Base-by-base conservation (phyloP, 1,139 yeast species). In the Suhomyces maxii region DNA sequence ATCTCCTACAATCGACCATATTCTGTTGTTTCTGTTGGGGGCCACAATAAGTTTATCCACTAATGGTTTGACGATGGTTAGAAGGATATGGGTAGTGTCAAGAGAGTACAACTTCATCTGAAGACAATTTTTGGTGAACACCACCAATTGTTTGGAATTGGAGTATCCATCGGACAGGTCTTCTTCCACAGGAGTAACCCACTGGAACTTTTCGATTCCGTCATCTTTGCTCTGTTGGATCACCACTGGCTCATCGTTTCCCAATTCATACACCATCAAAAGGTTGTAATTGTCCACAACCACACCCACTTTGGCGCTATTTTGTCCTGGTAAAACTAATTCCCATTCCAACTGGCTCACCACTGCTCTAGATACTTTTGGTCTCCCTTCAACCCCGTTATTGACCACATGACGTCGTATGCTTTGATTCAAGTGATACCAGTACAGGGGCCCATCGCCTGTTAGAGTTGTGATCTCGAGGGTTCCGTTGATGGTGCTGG, bases 101-200 rank as follows among this genome's bases (percentile, higher is more conserved):
- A 74, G 53, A 1, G 77, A 72, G 51, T 70, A 74, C 8, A 73
- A 53, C 44, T 67, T 68, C 18, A 65, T 65, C 32, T 63, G 63
- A 3, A 74, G 57, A 26, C 55, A 47, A 32, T 56, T 47, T 39
- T 56, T 58, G 9, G 76, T 61, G 51, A 63, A 73, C 1, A 73
- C 54, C 9, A 68, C 60, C 28, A 74, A 39, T 46, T 74, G 78
- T 36, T 63, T 63, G 31, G 68, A 57, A 47, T 71, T 71, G 8
- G 49, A 23, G 51, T 72, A 71, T 0, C 73, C 71, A 7, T 44
- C 51, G 5, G 44, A 44, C 6, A 49, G 48, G 6, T 49, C 70
- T 6, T 43, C 50, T 3, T 28, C 39, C 3, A 57, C 50, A 0
- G 74, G 69, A 0, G 65, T 65, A 10, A 74, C 59, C 79, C 79